Base-by-base conservation (phyloP, 768 basidiomycete species). In the Tephrocybe sp. region DNA sequence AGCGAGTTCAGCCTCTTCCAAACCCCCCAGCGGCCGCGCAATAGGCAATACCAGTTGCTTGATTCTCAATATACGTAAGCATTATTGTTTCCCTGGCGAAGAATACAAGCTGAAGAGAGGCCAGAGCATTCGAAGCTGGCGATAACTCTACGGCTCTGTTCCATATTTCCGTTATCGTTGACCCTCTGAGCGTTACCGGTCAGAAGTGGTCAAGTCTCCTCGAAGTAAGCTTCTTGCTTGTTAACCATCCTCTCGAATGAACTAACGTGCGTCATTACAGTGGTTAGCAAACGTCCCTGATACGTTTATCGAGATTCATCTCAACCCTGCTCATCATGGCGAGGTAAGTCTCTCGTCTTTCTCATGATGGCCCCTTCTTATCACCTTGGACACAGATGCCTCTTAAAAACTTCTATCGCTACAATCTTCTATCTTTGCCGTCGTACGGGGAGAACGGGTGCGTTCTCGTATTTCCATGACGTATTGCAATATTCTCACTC, bases 341-440 rank as follows among this genome's bases (percentile, higher is more conserved):
- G 93, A 98, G 69, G 92, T 92, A 51, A 24, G 76, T 58, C 18
- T 15, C 8, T 13, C 12, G n/a, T 12, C 15, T n/a, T n/a, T n/a
- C n/a, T n/a, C n/a, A n/a, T n/a, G n/a, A n/a, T n/a, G n/a, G n/a
- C n/a, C n/a, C n/a, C n/a, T n/a, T n/a, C n/a, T n/a, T n/a, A n/a
- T 21, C 3, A 28, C 21, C 15, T n/a, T 13, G 44, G 9, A 32
- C 16, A 9, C 26, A 97, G 89, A 72, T 97, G 22, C 93, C 94
- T 0, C 69, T 98, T 35, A 98, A 97, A 65, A 80, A 87, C 15
- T 98, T 98, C 73, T 98, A 97, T 64, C 86, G 89, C 6, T 92
- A 86, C 62, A 85, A 83, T 44, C 68, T 93, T 4, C 61, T 71
- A 2, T 75, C 83, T 2, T 63, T 68, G 3, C 69, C 87, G 12